Conservation (phyloP, 2,329 filamentous ascomycete genomes). For the Fusarium metavorans region DNA sequence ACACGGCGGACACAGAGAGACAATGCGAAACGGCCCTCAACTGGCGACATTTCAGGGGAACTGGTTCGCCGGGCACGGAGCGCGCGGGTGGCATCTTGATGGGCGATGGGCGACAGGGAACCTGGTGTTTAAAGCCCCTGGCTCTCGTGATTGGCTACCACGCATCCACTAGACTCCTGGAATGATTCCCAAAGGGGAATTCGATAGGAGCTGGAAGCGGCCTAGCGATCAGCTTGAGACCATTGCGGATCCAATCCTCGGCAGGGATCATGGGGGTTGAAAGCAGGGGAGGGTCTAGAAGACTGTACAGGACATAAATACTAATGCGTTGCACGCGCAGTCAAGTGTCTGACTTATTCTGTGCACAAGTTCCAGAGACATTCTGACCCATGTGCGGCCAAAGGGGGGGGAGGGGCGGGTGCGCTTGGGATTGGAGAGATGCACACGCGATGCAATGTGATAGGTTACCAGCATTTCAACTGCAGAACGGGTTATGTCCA, state of each 20-base stretch:
- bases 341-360: slow-evolving; percentile 19
- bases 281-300: background rate
- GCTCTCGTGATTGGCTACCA: slow-evolving; percentile 14
- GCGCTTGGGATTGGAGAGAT: slow-evolving; percentile 31
- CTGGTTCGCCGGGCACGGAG: slow-evolving; percentile 12
- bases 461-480: slow-evolving; percentile 19
- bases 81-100: background rate
- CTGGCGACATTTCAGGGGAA: slow-evolving; percentile 24
- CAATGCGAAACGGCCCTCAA: slow-evolving; percentile 14
- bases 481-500: background rate
- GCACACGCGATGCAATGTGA: slow-evolving; percentile 14
- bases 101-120: slow-evolving; percentile 17
- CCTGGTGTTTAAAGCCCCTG: slow-evolving; percentile 2
- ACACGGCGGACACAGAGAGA: slow-evolving; percentile 5
- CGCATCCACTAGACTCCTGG: slow-evolving; percentile 1
- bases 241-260: slow-evolving; percentile 21
- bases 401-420: slow-evolving; percentile 32
- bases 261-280: slow-evolving; percentile 12
- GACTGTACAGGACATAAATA: slow-evolving; percentile 24
- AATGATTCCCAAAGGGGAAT: slow-evolving; percentile 9
- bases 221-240: slow-evolving; percentile 39
- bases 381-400: slow-evolving; percentile 10
- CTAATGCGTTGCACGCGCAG: background rate
- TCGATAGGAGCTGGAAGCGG: background rate
- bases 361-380: background rate